Percentiles rank a stretch among this genome's conserved stretches.
These are phyloP conservation scores for Pelargonium australe DNA, from an alignment of 441 rosid genomes.

Conservation along the genomic window DNA sequence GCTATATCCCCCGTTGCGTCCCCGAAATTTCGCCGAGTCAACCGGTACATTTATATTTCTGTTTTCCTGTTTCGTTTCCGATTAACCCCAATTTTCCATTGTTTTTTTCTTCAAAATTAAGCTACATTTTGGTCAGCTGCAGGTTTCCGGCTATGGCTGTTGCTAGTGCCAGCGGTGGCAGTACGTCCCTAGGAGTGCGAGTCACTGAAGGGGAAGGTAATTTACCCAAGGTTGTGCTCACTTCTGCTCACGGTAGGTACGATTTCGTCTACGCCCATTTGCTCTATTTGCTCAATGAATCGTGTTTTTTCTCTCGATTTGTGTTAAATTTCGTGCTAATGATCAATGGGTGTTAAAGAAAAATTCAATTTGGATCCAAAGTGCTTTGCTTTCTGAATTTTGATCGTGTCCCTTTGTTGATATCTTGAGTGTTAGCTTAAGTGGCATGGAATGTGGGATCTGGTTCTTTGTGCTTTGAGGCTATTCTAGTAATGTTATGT, in stretches of 20 bases:
- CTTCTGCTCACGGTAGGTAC: conserved; percentile 68
- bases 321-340: background rate
- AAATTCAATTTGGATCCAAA: no score
- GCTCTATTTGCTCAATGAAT: no score
- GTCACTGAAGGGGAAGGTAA: conserved; percentile 77
- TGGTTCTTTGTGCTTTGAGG: background rate
- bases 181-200: conserved; percentile 43
- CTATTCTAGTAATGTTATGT: background rate
- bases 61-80: background rate
- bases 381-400: no score
- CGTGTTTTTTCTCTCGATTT: no score
- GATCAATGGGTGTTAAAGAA: no score
- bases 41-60: conserved; percentile 33
- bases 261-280: conserved; percentile 1
- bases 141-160: conserved; percentile 53
- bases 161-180: conserved; percentile 32
- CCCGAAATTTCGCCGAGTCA: conserved; percentile 39
- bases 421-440: background rate
- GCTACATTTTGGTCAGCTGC: conserved; percentile 13
- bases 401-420: background rate
- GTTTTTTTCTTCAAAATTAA: background rate
- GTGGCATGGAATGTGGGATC: background rate
- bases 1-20: conserved; percentile 18
- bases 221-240: conserved; percentile 77
- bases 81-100: background rate